phyloP scores from a whole-genome alignment of 139 green algal genomes.

The Coelastrella sp. region DNA sequence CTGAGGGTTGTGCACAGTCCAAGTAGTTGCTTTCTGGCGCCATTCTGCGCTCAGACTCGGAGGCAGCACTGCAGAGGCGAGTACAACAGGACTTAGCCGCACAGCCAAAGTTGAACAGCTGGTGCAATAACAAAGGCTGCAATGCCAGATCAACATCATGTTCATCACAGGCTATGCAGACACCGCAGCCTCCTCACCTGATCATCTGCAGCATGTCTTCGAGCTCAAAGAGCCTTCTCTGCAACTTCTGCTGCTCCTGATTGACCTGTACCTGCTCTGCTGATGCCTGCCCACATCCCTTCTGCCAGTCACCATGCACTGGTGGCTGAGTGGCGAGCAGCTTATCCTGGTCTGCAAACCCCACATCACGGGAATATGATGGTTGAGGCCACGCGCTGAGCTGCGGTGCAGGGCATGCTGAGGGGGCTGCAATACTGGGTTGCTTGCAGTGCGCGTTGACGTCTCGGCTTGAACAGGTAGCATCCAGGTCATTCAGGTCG shows the following conservation, averaged over 20 bases:
- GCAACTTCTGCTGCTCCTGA: neutral
- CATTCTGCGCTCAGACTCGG: neutral
- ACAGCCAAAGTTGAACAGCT: too few species aligned
- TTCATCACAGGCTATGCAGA: neutral
- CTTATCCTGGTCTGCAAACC: neutral
- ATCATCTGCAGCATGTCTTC: constrained; percentile 32
- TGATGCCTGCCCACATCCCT: too few species aligned
- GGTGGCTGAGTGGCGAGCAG: too few species aligned
- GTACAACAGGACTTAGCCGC: too few species aligned
- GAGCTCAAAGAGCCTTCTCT: constrained; percentile 1
- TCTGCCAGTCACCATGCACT: too few species aligned
- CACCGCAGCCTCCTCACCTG: neutral
- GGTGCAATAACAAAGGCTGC: too few species aligned
- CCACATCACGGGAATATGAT: neutral
- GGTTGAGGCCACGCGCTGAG: neutral
- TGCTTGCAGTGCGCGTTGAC: constrained; percentile 15
- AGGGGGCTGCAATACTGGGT: neutral
- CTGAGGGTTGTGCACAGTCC: neutral
- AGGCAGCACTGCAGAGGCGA: constrained; percentile 8
- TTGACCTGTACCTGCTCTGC: neutral
- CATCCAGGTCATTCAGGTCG: constrained; percentile 14
- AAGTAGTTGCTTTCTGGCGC: neutral
- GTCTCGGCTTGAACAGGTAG: constrained; percentile 15
- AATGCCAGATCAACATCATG: too few species aligned
- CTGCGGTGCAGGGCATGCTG: neutral